Base-by-base conservation (phyloP, 2,329 filamentous ascomycete species). In the Fusarium torulosum region DNA sequence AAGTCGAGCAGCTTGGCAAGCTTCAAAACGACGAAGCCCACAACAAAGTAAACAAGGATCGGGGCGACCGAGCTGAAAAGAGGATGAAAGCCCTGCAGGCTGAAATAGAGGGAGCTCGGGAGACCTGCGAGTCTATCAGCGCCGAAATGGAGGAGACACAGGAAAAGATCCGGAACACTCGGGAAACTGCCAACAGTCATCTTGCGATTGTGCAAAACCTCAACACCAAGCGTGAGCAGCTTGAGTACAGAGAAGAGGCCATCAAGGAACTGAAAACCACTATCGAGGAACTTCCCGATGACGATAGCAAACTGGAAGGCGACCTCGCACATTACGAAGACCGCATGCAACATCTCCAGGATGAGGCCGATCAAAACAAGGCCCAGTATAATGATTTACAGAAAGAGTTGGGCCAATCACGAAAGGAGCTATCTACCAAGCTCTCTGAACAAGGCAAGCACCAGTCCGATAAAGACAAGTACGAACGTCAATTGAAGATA, bases 401-500 rank as follows among this genome's bases (percentile, higher is more conserved):
- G 60, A 75, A 77, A 3, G 80, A 83, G 10, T 75, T 88, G 14
- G 75, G 76, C 3, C 65, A 77, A 6, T 79, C 81, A 9, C 84
- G 86, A 33, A 80, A 75, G 37, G 77, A 82, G 6, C 76, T 87
- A 41, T 84, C 85, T 1, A 69, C 75, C 21, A 88, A 88, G 71
- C 81, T 87, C 37, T 81, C 86, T 1, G 90, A 94, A 70, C 85
- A 88, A 71, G 95, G 95, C 42, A 92, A 90, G 69, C 89, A 91
- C 70, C 88, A 96, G 77, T 95, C 94, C 3, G 91, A 97, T 75
- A 94, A 95, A 79, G 90, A 92, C 64, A 92, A 91, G 72, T 93
- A 96, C 75, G 93, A 97, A 75, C 88, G 91, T 6, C 92, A 97
- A 68, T 76, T 97, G 5, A 83, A 88, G 70, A 83, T 86, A 43